Evolutionary conservation across 2,329 filamentous ascomycete genomes (phyloP).

Genomic region (Calonectria leucothoes): DNA sequence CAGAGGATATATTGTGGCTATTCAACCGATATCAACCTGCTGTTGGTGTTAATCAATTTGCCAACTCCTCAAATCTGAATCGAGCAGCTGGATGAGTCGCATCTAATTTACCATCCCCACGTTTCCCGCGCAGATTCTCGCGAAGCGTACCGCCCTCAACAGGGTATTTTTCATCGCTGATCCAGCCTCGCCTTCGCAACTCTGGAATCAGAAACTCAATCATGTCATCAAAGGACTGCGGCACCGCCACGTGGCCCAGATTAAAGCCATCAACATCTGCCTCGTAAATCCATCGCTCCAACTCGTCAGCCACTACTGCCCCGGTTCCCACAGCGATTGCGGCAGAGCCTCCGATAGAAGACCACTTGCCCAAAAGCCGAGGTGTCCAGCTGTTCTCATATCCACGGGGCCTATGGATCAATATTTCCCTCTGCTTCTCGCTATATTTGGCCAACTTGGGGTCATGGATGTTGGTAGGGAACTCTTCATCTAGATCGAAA

Average conservation of each 20-base stretch:
- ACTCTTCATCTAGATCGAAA: conserved; percentile 57
- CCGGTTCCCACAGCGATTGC: conserved; percentile 25
- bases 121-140: conserved; percentile 5
- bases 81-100: neutral
- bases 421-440: conserved; percentile 36
- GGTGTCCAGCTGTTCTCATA: conserved; percentile 60
- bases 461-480: conserved; percentile 37
- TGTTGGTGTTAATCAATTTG: no score
- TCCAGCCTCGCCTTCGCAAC: conserved; percentile 14
- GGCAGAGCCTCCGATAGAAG: conserved; percentile 57
- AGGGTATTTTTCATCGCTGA: conserved; percentile 11
- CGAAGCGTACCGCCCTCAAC: conserved; percentile 6
- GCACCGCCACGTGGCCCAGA: conserved; percentile 24
- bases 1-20: no score
- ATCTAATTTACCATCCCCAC: neutral
- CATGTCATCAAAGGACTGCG: conserved; percentile 28
- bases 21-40: no score
- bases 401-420: neutral
- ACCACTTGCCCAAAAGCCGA: conserved; percentile 64
- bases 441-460: neutral
- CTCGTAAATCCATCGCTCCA: conserved; percentile 29
- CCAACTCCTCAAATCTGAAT: neutral
- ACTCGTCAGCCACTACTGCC: conserved; percentile 29
- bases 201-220: conserved; percentile 27
- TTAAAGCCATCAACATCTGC: conserved; percentile 34